Evolutionary conservation across 208 protist genomes (phyloP).

Genomic region (Naegleria fowleri): DNA sequence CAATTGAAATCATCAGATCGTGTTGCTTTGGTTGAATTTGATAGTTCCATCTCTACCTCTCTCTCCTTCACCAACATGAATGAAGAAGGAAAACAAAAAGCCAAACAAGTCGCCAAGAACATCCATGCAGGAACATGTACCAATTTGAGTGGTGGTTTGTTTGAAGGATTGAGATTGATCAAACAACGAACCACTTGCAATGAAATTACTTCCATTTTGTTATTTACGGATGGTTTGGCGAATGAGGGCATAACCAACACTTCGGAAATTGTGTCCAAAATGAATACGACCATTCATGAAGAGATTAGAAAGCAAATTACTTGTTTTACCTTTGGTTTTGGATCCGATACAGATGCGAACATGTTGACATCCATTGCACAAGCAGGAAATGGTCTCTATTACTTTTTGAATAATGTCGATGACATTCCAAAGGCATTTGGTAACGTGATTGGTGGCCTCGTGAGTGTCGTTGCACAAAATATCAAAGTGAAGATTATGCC

Average conservation of each 20-base stretch:
- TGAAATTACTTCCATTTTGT: slow-evolving; percentile 30
- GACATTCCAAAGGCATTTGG: slow-evolving; percentile 41
- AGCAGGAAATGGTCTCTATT: slow-evolving; percentile 47
- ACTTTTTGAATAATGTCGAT: slow-evolving; percentile 42
- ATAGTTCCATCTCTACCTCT: slow-evolving; percentile 18
- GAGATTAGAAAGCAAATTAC: not conserved
- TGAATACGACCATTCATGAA: slow-evolving; percentile 11
- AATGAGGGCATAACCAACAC: slow-evolving; percentile 39
- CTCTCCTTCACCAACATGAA: slow-evolving; percentile 34
- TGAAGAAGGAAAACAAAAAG: not conserved
- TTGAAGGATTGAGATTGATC: slow-evolving; percentile 35
- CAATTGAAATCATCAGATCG: slow-evolving; percentile 37
- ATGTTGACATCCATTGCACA: slow-evolving; percentile 38
- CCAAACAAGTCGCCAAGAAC: slow-evolving; percentile 7
- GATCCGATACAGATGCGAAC: slow-evolving; percentile 38
- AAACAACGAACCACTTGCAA: not conserved
- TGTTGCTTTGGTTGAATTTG: slow-evolving; percentile 40
- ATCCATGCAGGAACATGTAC: slow-evolving; percentile 35
- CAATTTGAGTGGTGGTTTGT: slow-evolving; percentile 47
- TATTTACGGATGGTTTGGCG: slow-evolving; percentile 50
- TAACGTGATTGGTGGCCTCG: slow-evolving; percentile 49
- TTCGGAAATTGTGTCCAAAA: not conserved
- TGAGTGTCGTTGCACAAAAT: slow-evolving; percentile 43
- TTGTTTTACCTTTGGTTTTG: slow-evolving; percentile 53
- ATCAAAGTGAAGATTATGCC: slow-evolving; percentile 34